Conservation (phyloP, 2,329 filamentous ascomycete species). For the Nemania diffusa region DNA sequence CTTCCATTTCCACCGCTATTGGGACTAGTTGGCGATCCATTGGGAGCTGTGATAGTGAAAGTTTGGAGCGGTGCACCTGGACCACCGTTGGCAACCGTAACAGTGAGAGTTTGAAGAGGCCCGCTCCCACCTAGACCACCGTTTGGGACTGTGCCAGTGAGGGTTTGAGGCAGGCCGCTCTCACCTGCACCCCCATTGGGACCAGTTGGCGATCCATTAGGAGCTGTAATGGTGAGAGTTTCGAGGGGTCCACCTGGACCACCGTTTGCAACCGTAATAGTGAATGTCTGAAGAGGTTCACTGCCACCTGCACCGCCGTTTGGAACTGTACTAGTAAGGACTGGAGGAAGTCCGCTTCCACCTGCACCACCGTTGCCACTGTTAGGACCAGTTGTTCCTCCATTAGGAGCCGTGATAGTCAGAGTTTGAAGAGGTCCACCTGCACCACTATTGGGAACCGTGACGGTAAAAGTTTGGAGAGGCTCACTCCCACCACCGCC, state of each 20-base stretch:
- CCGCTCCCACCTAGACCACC: slow-evolving; percentile 5
- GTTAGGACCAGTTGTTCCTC: slow-evolving; percentile 14
- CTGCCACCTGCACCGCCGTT: slow-evolving; percentile 26
- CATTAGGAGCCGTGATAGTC: slow-evolving; percentile 30
- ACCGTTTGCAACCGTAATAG: slow-evolving; percentile 7
- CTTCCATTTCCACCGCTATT: slow-evolving; percentile 5
- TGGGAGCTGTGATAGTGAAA: slow-evolving; percentile 17
- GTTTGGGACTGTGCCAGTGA: slow-evolving; percentile 29
- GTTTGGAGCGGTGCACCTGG: slow-evolving; percentile 12
- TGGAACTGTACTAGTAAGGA: slow-evolving; percentile 29
- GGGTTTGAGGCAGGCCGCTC: slow-evolving; percentile 19
- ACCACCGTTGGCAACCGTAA: slow-evolving; percentile 23
- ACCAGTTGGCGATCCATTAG: slow-evolving; percentile 20
- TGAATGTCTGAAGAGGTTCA: slow-evolving; percentile 18
- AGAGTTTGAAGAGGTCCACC: slow-evolving; percentile 27
- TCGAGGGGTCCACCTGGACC: slow-evolving; percentile 14
- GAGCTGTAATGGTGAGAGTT: slow-evolving; percentile 31
- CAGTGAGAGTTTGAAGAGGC: slow-evolving; percentile 23
- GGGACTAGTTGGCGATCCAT: neutral
- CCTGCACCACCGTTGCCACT: neutral
- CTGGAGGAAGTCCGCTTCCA: slow-evolving; percentile 21
- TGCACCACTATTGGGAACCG: slow-evolving; percentile 12
- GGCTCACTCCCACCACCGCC: slow-evolving; percentile 17
- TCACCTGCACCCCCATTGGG: slow-evolving; percentile 5
- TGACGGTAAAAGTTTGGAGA: slow-evolving; percentile 13